A percentile compares a stretch with the other conserved stretches of the same genome.
These are phyloP conservation scores for Suillus plorans DNA, from an alignment of 768 basidiomycete species.

Conservation along the genomic window DNA sequence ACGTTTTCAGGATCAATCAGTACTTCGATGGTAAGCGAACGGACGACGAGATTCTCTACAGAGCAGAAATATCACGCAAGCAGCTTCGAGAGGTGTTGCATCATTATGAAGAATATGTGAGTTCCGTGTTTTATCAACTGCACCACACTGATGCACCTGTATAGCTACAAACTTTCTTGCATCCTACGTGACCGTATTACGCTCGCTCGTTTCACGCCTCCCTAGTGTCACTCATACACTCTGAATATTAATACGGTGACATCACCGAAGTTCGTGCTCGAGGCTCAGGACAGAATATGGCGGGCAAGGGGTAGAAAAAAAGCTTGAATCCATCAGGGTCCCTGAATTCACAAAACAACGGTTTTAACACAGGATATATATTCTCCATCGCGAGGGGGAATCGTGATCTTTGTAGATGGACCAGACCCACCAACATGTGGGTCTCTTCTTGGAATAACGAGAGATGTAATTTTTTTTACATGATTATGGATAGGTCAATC, in stretches of 20 bases:
- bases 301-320: background rate
- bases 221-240: background rate
- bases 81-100: conserved; percentile 82
- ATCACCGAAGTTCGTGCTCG: background rate
- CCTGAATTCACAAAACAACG: background rate
- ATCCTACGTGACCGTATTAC: conserved; percentile 31
- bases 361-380: background rate
- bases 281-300: background rate
- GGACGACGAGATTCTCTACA: conserved; percentile 91
- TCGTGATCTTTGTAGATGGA: background rate
- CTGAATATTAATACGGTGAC: background rate
- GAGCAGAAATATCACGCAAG: conserved; percentile 80
- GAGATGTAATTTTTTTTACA: background rate
- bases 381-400: background rate
- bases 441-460: background rate
- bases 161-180: conserved; percentile 46
- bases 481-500: background rate
- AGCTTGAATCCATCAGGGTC: background rate
- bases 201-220: no score
- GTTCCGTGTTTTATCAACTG: conserved; percentile 22
- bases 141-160: conserved; percentile 4
- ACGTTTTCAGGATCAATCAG: conserved; percentile 70
- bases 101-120: conserved; percentile 86
- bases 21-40: conserved; percentile 93
- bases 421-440: background rate